A percentile compares a stretch with the other conserved stretches of the same genome.
These are phyloP conservation scores for Trapa incisa DNA, from an alignment of 345 rosid species.

Conservation along the genomic window DNA sequence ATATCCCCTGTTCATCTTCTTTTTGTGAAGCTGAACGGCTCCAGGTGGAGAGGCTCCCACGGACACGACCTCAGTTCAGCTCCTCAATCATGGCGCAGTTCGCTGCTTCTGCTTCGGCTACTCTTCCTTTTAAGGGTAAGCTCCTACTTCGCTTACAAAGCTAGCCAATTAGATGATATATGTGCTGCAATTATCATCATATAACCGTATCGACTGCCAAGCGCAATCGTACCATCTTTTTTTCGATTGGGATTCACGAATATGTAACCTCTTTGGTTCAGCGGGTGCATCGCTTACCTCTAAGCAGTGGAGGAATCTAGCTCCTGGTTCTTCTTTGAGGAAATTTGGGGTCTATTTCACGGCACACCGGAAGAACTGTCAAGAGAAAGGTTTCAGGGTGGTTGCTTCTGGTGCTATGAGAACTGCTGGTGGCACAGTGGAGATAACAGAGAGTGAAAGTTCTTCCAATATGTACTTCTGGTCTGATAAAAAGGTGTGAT, in stretches of 20 bases:
- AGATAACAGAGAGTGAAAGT: slow-evolving; percentile 15
- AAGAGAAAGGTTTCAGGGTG: slow-evolving; percentile 8
- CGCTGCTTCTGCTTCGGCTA: slow-evolving; percentile 17
- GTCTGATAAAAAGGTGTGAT: slow-evolving; percentile 36
- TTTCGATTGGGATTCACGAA: not conserved
- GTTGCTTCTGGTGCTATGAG: slow-evolving; percentile 16
- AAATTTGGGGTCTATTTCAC: slow-evolving; percentile 9
- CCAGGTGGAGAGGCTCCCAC: not conserved
- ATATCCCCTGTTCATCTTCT: not conserved
- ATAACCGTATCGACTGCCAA: not conserved
- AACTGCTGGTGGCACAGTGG: slow-evolving; percentile 13
- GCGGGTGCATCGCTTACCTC: slow-evolving; percentile 22
- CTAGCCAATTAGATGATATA: not conserved
- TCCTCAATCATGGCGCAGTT: slow-evolving; percentile 17
- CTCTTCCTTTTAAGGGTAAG: slow-evolving; percentile 22
- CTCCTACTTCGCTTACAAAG: not conserved
- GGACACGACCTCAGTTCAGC: not conserved
- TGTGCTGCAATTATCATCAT: not conserved
- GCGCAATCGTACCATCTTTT: too few species aligned
- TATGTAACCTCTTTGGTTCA: not conserved
- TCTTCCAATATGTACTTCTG: slow-evolving; percentile 24
- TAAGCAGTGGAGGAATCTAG: slow-evolving; percentile 12
- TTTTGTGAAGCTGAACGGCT: not conserved
- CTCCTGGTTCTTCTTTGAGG: slow-evolving; percentile 11
- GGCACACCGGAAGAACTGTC: not conserved